A percentile compares a stretch with the other conserved stretches of the same genome.
Evolutionary conservation across 2,329 filamentous ascomycete species (phyloP).

Genomic region (Talaromyces sp.): DNA sequence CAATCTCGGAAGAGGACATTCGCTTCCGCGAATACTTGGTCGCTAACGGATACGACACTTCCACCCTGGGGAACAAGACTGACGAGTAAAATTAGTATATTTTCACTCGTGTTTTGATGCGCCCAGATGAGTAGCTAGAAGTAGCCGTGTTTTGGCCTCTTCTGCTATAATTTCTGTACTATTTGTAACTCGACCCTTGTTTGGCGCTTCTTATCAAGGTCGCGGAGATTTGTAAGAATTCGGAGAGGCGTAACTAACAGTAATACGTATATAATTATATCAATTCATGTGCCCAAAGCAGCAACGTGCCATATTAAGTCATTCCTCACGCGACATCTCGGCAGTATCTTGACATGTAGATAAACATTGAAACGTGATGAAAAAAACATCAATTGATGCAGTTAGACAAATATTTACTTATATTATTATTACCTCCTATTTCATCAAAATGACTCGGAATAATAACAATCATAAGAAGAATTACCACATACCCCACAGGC

Average conservation of each 20-base stretch:
- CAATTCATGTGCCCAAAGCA: not conserved
- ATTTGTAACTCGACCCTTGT: not conserved
- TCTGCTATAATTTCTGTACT: not conserved
- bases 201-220: not conserved
- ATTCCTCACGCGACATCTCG: not conserved
- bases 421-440: not conserved
- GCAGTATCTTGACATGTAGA: not conserved
- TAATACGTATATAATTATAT: not conserved
- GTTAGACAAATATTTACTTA: not conserved
- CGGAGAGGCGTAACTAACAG: not conserved
- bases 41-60: slow-evolving; percentile 70
- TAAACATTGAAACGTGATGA: not conserved
- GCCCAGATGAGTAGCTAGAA: not conserved
- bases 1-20: slow-evolving; percentile 71
- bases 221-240: not conserved
- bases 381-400: not conserved
- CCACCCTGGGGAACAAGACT: slow-evolving; percentile 44
- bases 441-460: not conserved
- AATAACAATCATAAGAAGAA: not conserved
- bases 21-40: slow-evolving; percentile 71
- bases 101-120: not conserved
- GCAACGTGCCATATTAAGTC: not conserved
- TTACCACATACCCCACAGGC: not conserved
- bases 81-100: not conserved
- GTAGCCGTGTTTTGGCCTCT: not conserved